Percentiles rank a stretch among this genome's conserved stretches.
These are phyloP conservation scores for Toxicodendron radicans DNA, from an alignment of 345 rosid species.

Conservation along the genomic window DNA sequence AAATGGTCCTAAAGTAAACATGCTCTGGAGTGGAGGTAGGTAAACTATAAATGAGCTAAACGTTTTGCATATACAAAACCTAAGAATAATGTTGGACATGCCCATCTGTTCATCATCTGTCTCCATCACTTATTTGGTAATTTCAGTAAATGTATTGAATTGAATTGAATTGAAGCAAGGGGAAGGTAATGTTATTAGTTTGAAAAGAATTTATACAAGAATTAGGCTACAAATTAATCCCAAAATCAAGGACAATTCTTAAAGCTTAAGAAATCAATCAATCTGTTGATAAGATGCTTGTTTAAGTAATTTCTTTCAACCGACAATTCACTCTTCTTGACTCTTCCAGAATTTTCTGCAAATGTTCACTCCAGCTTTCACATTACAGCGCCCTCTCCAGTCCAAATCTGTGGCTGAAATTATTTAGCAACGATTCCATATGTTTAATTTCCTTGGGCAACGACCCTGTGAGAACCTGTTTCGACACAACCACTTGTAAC, in stretches of 20 bases:
- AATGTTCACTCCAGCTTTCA: slow-evolving; percentile 16
- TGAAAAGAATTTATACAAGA: neutral
- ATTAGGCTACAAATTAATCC: neutral
- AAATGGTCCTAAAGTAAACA: neutral
- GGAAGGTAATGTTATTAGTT: neutral
- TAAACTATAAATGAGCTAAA: neutral
- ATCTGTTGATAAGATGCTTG: neutral
- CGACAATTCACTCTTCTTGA: neutral
- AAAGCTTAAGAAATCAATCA: neutral
- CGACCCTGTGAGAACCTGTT: slow-evolving; percentile 90
- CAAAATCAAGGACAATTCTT: neutral
- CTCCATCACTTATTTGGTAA: neutral
- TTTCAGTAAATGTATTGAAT: neutral
- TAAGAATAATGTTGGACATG: neutral
- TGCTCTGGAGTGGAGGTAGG: neutral
- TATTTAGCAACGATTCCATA: slow-evolving; percentile 66
- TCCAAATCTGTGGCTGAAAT: slow-evolving; percentile 37
- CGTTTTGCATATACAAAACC: neutral
- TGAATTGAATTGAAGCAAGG: neutral
- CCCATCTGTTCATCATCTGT: too few species aligned
- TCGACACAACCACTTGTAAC: neutral
- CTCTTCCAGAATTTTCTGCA: neutral
- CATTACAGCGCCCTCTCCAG: neutral
- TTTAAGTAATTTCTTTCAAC: neutral
- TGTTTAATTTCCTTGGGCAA: slow-evolving; percentile 92